Evolutionary conservation across 176 grass and related monocot genomes (phyloP), one percentile per base, ranked within the genome.

Genomic region (Musa troglodytarum): DNA sequence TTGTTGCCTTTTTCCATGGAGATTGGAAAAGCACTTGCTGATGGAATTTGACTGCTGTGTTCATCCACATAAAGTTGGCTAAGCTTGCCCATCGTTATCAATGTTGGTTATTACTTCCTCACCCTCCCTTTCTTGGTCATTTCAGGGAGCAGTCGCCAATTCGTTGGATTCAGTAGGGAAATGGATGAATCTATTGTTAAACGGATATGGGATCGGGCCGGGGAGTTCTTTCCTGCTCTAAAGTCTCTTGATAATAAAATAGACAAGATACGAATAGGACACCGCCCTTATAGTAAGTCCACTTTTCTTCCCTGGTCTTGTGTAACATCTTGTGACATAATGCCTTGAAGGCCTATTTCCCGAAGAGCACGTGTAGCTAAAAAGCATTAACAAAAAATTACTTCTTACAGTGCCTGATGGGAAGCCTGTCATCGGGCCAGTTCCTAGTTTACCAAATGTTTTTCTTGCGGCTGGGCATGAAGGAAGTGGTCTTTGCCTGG

Each of bases 401-500:
- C 64, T 82, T 51, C 53, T 82, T 86, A 83, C 82, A 98, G 90
- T 98, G 90, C 90, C 94, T 73, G 94, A 98, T 87, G 94, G 94
- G 71, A 98, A 91, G 75, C 94, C 94, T 80, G 94, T 98, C 58
- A 93, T 98, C 86, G 94, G 73, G 16, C 87, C 81, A 67, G 81
- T 91, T 82, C 90, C 88, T 54, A 75, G 82, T 84, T 55, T 85
- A 72, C 79, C 85, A 59, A 98, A 98, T 82, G 69, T 98, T 83
- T 87, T 91, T 57, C 77, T 98, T 67, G 90, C 88, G 49, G 83
- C 94, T 65, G 94, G 90, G 87, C 94, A 98, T 77, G 94, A 98
- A 91, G 94, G 94, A 89, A 91, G 84, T 78, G 94, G 94, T 59
- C 94, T 93, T 82, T 85, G 80, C 77, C 81, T 97, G 94, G 94